Evolutionary conservation across 2,329 filamentous ascomycete genomes (phyloP).

Genomic region (Sporothrix mexicana): DNA sequence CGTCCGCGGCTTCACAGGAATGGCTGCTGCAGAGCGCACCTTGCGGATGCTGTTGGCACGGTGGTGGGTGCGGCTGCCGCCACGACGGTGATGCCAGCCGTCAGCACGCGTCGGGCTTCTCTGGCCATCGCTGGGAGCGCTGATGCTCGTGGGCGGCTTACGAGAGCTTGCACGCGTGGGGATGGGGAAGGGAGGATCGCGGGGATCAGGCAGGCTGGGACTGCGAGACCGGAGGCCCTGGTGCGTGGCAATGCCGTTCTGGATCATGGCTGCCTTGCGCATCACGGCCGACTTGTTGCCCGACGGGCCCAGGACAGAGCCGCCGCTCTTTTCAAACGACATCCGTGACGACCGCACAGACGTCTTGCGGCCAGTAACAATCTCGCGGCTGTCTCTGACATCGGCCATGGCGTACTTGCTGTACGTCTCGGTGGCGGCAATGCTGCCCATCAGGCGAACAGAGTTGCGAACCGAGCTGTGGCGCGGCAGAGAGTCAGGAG

Average conservation of each 20-base stretch:
- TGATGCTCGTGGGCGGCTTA: slow-evolving; percentile 69
- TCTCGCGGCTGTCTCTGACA: slow-evolving; percentile 41
- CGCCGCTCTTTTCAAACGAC: slow-evolving; percentile 48
- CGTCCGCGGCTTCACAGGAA: slow-evolving; percentile 59
- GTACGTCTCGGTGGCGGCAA: slow-evolving; percentile 52
- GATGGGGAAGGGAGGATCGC: slow-evolving; percentile 86
- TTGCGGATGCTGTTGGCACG: slow-evolving; percentile 74
- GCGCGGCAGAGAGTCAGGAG: slow-evolving; percentile 48
- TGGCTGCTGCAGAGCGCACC: slow-evolving; percentile 78
- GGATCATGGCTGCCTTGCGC: slow-evolving; percentile 79
- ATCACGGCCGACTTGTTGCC: slow-evolving; percentile 64
- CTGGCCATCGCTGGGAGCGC: slow-evolving; percentile 72
- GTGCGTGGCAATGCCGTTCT: slow-evolving; percentile 76
- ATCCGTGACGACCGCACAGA: slow-evolving; percentile 44
- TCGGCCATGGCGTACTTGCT: slow-evolving; percentile 51
- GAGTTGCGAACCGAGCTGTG: slow-evolving; percentile 37
- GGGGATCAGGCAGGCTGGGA: slow-evolving; percentile 65
- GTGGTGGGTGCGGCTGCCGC: slow-evolving; percentile 55
- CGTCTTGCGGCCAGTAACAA: slow-evolving; percentile 42
- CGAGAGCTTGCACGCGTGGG: slow-evolving; percentile 87
- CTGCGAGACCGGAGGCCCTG: slow-evolving; percentile 64
- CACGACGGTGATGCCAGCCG: slow-evolving; percentile 61
- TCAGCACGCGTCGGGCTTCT: slow-evolving; percentile 74
- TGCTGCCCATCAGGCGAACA: slow-evolving; percentile 45
- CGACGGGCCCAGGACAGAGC: slow-evolving; percentile 45